Percentiles rank a stretch among this genome's conserved stretches.
Evolutionary conservation across 768 basidiomycete genomes (phyloP).

Genomic region (Rhizopogon vesiculosus): DNA sequence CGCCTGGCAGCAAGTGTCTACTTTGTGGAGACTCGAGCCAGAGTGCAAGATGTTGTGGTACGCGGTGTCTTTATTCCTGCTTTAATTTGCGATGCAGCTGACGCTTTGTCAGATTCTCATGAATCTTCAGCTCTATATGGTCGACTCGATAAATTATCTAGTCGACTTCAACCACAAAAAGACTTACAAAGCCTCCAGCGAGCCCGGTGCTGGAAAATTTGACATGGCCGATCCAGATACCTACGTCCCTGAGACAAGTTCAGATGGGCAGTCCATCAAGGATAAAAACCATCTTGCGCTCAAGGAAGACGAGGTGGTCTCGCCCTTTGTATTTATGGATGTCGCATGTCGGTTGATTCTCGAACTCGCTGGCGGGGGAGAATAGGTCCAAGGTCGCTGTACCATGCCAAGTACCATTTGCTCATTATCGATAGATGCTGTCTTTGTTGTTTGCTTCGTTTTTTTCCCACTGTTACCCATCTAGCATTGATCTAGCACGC

Average conservation of each 20-base stretch:
- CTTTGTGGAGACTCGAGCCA: slow-evolving; percentile 89
- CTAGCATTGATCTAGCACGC: slow-evolving; percentile 1
- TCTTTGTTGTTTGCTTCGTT: slow-evolving; percentile 3
- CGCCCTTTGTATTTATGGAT: slow-evolving; percentile 96
- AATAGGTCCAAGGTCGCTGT: slow-evolving; percentile 18
- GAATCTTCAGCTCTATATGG: slow-evolving; percentile 97
- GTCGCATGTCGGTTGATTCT: slow-evolving; percentile 91
- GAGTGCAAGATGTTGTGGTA: slow-evolving; percentile 91
- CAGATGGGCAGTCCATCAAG: slow-evolving; percentile 54
- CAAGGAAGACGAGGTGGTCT: slow-evolving; percentile 60
- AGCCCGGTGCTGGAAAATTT: slow-evolving; percentile 64
- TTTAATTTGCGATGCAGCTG: background rate
- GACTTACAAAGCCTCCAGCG: slow-evolving; percentile 74
- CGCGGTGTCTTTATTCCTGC: slow-evolving; percentile 17
- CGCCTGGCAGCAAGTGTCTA: slow-evolving; percentile 76
- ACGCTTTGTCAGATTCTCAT: slow-evolving; percentile 69
- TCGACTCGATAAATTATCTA: slow-evolving; percentile 92
- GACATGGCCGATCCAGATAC: slow-evolving; percentile 46
- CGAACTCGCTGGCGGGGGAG: slow-evolving; percentile 77
- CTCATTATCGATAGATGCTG: slow-evolving; percentile 6
- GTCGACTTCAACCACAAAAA: slow-evolving; percentile 99
- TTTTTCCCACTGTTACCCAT: background rate
- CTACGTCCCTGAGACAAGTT: slow-evolving; percentile 41
- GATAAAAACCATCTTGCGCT: slow-evolving; percentile 40
- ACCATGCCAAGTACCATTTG: slow-evolving; percentile 1